Evolutionary conservation across 1,139 yeast species (phyloP).

Genomic region (Tardiomyces depauwii): DNA sequence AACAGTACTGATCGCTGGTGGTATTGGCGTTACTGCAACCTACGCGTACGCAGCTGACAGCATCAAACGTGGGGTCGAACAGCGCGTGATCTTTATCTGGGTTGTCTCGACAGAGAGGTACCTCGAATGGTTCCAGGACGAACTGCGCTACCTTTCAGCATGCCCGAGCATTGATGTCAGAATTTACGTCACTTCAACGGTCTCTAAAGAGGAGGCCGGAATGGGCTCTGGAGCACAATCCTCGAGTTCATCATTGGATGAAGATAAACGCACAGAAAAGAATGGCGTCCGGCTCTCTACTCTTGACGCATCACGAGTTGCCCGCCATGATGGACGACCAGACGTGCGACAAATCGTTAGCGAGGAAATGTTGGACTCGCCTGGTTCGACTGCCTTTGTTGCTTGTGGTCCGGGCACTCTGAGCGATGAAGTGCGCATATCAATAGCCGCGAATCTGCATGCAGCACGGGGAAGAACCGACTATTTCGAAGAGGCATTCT

Average conservation of each 20-base stretch:
- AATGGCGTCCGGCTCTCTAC: no score
- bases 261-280: no score
- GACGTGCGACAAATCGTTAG: neutral
- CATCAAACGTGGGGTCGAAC: neutral
- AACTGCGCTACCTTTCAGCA: neutral
- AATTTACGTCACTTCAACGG: neutral
- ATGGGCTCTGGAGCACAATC: no score
- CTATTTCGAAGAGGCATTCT: constrained; percentile 32
- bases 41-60: constrained; percentile 13
- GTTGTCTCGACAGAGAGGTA: neutral
- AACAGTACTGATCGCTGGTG: constrained; percentile 44
- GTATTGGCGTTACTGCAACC: constrained; percentile 55
- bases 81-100: neutral
- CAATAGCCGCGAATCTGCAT: constrained; percentile 18
- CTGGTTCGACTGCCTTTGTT: constrained; percentile 24
- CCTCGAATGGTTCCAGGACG: neutral
- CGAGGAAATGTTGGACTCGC: constrained; percentile 2
- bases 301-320: no score
- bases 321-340: no score
- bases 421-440: constrained; percentile 28
- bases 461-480: constrained; percentile 23
- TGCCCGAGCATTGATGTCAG: neutral
- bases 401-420: constrained; percentile 34
- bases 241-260: no score
- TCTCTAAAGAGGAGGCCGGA: no score